A percentile compares a stretch with the other conserved stretches of the same genome.
These are phyloP conservation scores for Fonsecaea erecta DNA, from an alignment of 2,329 filamentous ascomycete genomes.

Conservation along the genomic window DNA sequence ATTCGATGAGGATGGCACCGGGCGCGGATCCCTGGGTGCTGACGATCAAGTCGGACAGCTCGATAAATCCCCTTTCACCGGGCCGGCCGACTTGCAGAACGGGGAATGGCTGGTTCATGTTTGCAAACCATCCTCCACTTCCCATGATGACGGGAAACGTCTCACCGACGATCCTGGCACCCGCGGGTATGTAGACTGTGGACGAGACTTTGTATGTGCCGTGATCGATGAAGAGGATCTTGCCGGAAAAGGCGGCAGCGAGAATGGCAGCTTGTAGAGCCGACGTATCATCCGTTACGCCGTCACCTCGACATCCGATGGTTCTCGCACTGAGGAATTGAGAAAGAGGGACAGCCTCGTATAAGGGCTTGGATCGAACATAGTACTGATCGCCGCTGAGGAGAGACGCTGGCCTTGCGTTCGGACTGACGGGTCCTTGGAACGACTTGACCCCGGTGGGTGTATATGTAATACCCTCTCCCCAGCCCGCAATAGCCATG, in stretches of 20 bases:
- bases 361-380: background rate
- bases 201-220: background rate
- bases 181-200: background rate
- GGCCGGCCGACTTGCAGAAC: constrained; percentile 58
- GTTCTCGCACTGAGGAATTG: background rate
- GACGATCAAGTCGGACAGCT: constrained; percentile 60
- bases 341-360: background rate
- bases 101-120: constrained; percentile 51
- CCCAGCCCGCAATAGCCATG: background rate
- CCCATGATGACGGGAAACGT: background rate
- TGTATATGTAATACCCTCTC: background rate
- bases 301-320: background rate
- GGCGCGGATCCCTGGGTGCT: constrained; percentile 55
- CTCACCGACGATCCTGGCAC: background rate
- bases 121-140: constrained; percentile 44
- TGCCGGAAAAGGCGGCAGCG: background rate
- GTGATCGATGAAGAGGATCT: background rate
- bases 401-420: background rate
- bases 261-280: background rate
- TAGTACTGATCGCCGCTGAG: background rate
- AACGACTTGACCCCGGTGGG: background rate
- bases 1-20: constrained; percentile 76
- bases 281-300: background rate
- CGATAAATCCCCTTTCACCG: constrained; percentile 56
- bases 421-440: background rate